Conservation (phyloP, 2,329 filamentous ascomycete genomes). For the Mycocentrospora acerina region DNA sequence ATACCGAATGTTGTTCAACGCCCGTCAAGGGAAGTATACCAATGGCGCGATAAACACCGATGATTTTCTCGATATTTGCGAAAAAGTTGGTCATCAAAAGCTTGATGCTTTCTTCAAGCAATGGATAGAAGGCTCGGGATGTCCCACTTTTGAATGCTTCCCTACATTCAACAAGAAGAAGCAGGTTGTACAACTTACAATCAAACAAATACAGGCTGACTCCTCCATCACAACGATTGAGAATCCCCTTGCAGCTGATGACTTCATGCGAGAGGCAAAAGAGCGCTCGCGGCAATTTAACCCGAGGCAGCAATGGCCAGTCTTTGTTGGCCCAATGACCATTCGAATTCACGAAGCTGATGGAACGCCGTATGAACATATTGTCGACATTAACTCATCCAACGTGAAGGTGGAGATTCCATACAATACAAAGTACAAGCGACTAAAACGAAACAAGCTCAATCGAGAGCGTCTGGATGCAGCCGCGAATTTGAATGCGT, state of each 20-base stretch:
- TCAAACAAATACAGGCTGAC: conserved; percentile 62
- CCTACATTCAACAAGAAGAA: conserved; percentile 98
- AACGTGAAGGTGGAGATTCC: conserved; percentile 88
- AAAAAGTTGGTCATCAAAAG: conserved; percentile 83
- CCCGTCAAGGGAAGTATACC: conserved; percentile 75
- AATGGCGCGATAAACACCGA: conserved; percentile 72
- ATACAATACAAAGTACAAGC: conserved; percentile 99
- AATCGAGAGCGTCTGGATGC: conserved; percentile 75
- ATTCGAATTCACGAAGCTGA: conserved; percentile 97
- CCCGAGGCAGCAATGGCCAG: conserved; percentile 68
- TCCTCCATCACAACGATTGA: conserved; percentile 30
- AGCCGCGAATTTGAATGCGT: conserved; percentile 62
- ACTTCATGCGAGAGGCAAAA: conserved; percentile 82
- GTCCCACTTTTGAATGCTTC: conserved; percentile 80
- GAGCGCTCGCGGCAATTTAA: conserved; percentile 72
- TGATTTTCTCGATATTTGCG: conserved; percentile 78
- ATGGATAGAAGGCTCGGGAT: conserved; percentile 87
- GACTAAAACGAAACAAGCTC: conserved; percentile 82
- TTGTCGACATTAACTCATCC: conserved; percentile 89
- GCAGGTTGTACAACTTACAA: conserved; percentile 86
- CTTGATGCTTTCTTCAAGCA: conserved; percentile 91
- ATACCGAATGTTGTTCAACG: conserved; percentile 80
- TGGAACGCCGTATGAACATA: conserved; percentile 96
- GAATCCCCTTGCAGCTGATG: conserved; percentile 61
- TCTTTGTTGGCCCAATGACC: conserved; percentile 95